These are phyloP conservation scores for Stachybotrys chartarum DNA, from an alignment of 2,329 filamentous ascomycete genomes.

Conservation along the genomic window DNA sequence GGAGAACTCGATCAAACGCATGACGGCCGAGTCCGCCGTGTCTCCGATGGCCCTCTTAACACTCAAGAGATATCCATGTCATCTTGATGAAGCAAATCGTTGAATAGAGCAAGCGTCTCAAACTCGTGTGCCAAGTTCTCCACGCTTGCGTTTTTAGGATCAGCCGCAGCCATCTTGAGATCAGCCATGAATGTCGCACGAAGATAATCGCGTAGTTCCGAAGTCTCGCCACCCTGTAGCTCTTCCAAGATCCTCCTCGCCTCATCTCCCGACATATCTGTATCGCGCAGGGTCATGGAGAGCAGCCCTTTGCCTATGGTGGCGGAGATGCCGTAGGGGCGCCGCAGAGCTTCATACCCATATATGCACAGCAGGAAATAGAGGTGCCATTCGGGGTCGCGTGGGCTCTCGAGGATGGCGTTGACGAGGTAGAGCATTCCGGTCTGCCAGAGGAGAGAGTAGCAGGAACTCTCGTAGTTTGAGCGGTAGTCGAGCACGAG, in stretches of 20 bases:
- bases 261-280: constrained; percentile 18
- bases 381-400: constrained; percentile 21
- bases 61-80: background rate
- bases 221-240: constrained; percentile 12
- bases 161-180: constrained; percentile 19
- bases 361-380: constrained; percentile 31
- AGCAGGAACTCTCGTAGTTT: constrained; percentile 22
- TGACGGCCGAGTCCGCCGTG: too few species aligned
- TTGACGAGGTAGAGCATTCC: constrained; percentile 31
- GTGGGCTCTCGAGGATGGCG: constrained; percentile 21
- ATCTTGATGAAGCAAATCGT: constrained; percentile 13
- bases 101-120: constrained; percentile 19
- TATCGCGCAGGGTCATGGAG: constrained; percentile 25
- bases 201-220: constrained; percentile 10
- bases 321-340: constrained; percentile 27
- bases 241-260: constrained; percentile 18
- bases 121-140: constrained; percentile 23
- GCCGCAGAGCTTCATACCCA: constrained; percentile 26
- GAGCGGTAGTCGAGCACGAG: constrained; percentile 27
- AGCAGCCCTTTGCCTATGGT: constrained; percentile 24
- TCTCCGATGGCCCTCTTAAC: too few species aligned
- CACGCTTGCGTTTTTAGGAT: constrained; percentile 20
- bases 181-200: constrained; percentile 26
- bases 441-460: constrained; percentile 32
- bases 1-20: too few species aligned